Evolutionary conservation across 2,329 filamentous ascomycete species (phyloP).

Genomic region (Plectosphaerella plurivora): DNA sequence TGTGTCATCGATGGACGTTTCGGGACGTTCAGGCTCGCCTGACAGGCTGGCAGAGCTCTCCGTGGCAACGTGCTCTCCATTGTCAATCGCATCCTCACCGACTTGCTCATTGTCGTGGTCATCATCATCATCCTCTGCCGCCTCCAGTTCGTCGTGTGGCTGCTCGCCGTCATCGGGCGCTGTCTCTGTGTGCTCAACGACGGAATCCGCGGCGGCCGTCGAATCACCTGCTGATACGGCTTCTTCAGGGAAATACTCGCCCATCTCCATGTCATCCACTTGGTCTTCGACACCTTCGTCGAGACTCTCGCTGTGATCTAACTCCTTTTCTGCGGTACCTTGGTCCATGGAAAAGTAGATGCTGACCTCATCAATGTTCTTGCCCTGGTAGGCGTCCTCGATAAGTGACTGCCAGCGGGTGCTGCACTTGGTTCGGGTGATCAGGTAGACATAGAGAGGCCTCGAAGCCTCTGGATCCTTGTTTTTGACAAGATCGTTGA

Average conservation of each 20-base stretch:
- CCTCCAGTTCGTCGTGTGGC: constrained; percentile 10
- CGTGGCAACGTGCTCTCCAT: too few species aligned
- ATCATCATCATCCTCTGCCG: constrained; percentile 8
- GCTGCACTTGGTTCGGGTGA: constrained; percentile 32
- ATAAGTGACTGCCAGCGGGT: constrained; percentile 33
- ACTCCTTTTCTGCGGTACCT: constrained; percentile 1
- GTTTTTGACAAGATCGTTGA: constrained; percentile 37
- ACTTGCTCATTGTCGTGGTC: constrained; percentile 7
- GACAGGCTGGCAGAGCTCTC: too few species aligned
- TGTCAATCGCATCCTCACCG: background rate
- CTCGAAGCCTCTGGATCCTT: constrained; percentile 33
- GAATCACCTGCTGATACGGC: too few species aligned
- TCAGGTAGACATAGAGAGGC: constrained; percentile 36
- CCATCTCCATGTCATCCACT: too few species aligned
- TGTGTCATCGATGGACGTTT: background rate
- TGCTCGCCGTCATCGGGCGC: constrained; percentile 5
- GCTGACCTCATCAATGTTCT: constrained; percentile 34
- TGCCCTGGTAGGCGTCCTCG: constrained; percentile 36
- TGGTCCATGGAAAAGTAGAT: constrained; percentile 26
- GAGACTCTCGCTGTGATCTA: constrained; percentile 6
- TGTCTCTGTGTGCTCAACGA: too few species aligned
- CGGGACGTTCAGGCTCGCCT: too few species aligned
- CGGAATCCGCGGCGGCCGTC: too few species aligned
- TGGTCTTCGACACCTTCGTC: constrained; percentile 16
- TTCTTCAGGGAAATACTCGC: too few species aligned